Evolutionary conservation across 1,139 yeast genomes (phyloP), one percentile per base, ranked within the genome.

Genomic region (Blastobotrys capitulatus): DNA sequence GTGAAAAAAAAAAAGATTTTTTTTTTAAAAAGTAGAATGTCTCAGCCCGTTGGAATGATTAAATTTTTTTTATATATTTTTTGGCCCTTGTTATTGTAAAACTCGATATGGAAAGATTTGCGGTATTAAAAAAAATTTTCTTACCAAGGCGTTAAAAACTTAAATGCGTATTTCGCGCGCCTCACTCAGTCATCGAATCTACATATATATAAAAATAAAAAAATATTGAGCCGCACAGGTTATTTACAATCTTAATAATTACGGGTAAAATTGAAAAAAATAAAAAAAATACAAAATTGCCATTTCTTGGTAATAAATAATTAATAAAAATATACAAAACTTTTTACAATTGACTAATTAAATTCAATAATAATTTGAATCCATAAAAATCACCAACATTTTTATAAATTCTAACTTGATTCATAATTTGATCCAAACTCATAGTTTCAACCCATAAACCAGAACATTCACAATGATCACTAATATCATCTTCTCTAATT

Each of bases 401-500:
- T 25, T 69, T 68, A 64, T 77, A 86, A 0, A 80, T 73, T 12
- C 66, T 68, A 6, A 82, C 60, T 48, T 72, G 72, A 46, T 69
- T 69, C 31, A 71, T 68, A 6, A 88, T 64, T 0, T 74, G 76
- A 2, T 63, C 68, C 47, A 73, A 70, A 12, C 74, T 63, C 22
- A 82, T 64, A 0, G 87, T 80, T 49, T 80, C 84, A 1, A 67
- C 70, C 96, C 96, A 92, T 34, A 69, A 65, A 2, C 99, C 98
- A 0, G 98, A 89, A 65, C 98, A 94, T 36, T 77, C 71, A 66
- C 98, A 94, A 64, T 82, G 82, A 32, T 74, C 74, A 44, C 89
- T 78, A 78, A 94, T 74, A 56, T 85, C 83, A 58, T 79, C 83
- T 36, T 78, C 79, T 59, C 81, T 79, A 50, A 88, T 73, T 52